Evolutionary conservation across 306 rosid species (phyloP), one percentile per base, ranked within the genome.

Genomic region (Fagus crenata): DNA sequence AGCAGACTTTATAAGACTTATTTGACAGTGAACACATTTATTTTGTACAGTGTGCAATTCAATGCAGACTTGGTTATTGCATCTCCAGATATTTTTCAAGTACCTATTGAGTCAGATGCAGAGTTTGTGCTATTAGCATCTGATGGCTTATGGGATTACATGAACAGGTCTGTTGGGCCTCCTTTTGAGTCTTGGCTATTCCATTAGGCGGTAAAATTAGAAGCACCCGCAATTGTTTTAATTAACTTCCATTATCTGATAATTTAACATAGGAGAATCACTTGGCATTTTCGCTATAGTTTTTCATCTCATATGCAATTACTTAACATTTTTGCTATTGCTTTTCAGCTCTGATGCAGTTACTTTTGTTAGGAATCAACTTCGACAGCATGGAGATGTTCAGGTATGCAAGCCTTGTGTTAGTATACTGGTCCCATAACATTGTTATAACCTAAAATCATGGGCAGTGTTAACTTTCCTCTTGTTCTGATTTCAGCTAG

Each of bases 81-180:
- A 76, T 80, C 77, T 68, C 99, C 99, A 59, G 99, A 96, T 76
- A 72, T 89, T 77, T 91, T 81, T 80, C 99, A 91, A 84, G 90
- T 87, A 41, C 68, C 84, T 58, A 96, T 92, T n/a, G 98, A 84
- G 54, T 83, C 87, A 69, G 96, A 91, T 80, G 80, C 88, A 12
- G 99, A 96, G 78, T 96, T 96, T 81, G 6, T 92, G 72, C 83
- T 96, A 59, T 81, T 96, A 83, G 98, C 99, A 78, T 89, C 99
- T 28, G 99, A 96, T 88, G 99, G 99, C 81, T 84, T 96, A 74
- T 96, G 98, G 99, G 99, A 96, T 83, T 96, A 96, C 89, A 89
- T 96, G 80, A 89, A 78, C 84, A 95, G 96, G 97, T 95, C 67
- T 73, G 71, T 51, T 74, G 69, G 72, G 65, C 41, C 53, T 63